phyloP scores from a whole-genome alignment of 2,329 filamentous ascomycete genomes.

The Pyrenophora teres region DNA sequence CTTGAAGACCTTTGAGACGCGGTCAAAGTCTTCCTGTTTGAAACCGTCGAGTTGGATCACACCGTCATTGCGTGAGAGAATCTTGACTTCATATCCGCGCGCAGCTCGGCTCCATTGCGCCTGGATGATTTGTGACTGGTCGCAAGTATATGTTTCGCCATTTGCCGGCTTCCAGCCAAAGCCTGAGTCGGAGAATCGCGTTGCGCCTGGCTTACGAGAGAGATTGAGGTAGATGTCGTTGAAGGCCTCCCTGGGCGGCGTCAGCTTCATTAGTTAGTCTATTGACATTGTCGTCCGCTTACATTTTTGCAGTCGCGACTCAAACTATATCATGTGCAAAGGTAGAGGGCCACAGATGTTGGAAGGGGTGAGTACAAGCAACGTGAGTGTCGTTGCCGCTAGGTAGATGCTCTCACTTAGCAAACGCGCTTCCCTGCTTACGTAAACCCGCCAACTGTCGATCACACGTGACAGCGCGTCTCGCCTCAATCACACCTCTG shows the following conservation, averaged over 20 bases:
- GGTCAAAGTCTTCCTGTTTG: constrained; percentile 90
- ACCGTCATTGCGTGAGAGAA: constrained; percentile 80
- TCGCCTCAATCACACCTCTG: not conserved
- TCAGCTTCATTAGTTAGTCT: not conserved
- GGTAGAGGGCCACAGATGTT: not conserved
- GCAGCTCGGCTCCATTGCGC: constrained; percentile 95
- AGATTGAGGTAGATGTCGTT: constrained; percentile 97
- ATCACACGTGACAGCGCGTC: constrained; percentile 13
- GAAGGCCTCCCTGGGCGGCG: constrained; percentile 77
- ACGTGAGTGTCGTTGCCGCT: constrained; percentile 4
- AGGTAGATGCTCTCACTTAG: constrained; percentile 11
- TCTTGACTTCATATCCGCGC: constrained; percentile 91
- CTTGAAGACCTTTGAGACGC: constrained; percentile 90
- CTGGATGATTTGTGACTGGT: constrained; percentile 79
- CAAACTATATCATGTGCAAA: not conserved
- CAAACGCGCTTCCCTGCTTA: constrained; percentile 16
- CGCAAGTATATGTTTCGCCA: constrained; percentile 91
- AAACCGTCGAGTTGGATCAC: constrained; percentile 96
- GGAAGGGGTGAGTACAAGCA: not conserved
- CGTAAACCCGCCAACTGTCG: not conserved
- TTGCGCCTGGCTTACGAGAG: constrained; percentile 89
- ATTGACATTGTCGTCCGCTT: not conserved
- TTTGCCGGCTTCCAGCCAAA: constrained; percentile 92
- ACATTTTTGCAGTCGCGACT: constrained; percentile 8
- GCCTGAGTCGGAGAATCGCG: constrained; percentile 90